Conservation (phyloP, 176 grass and related monocot genomes). For the Aegilops tauschii region DNA sequence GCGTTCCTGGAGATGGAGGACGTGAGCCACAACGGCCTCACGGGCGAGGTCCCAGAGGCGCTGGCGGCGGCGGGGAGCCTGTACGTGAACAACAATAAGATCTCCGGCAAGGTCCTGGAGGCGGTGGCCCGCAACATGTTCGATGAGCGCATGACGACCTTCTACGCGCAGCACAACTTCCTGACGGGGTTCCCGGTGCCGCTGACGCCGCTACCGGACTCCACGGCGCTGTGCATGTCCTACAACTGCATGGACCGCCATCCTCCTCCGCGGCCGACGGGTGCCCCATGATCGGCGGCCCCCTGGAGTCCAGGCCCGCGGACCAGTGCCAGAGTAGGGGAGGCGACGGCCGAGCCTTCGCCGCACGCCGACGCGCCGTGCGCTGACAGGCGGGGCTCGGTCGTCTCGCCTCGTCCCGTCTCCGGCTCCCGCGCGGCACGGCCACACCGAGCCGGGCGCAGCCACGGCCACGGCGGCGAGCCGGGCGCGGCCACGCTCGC, state of each 20-base stretch:
- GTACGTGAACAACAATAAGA: conserved; percentile 77
- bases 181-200: conserved; percentile 54
- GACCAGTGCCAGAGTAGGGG: conserved; percentile 51
- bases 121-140: conserved; percentile 46
- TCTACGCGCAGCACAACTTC: conserved; percentile 94
- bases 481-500: too few relatives aligned
- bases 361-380: not conserved
- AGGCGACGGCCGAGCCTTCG: conserved; percentile 32
- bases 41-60: conserved; percentile 57
- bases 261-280: conserved; percentile 22
- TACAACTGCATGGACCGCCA: conserved; percentile 80
- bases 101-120: conserved; percentile 53
- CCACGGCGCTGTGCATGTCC: conserved; percentile 60
- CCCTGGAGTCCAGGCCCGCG: conserved; percentile 48
- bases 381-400: conserved; percentile 23
- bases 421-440: too few relatives aligned
- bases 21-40: conserved; percentile 73
- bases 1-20: conserved; percentile 51
- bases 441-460: too few relatives aligned
- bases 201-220: conserved; percentile 45
- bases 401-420: too few relatives aligned
- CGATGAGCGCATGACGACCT: conserved; percentile 52
- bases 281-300: conserved; percentile 64
- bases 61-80: conserved; percentile 47
- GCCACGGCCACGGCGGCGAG: too few relatives aligned